Conservation (phyloP, 2,329 filamentous ascomycete genomes). For the Xylariales sp. region DNA sequence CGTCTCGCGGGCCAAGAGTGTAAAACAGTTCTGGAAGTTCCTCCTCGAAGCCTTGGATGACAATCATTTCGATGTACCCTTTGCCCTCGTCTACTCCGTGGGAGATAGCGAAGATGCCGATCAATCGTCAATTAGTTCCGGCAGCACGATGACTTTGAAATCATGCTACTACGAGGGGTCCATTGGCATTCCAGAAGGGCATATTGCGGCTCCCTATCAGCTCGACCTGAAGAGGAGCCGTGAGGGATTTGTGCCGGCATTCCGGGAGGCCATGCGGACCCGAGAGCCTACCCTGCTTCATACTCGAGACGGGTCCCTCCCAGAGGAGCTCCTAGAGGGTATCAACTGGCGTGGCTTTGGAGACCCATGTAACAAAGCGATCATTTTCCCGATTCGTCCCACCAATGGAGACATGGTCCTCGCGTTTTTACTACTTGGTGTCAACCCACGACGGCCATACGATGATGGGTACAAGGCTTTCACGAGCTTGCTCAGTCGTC, state of each 20-base stretch:
- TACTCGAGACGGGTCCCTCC: constrained; percentile 40
- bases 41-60: constrained; percentile 28
- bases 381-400: constrained; percentile 57
- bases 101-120: constrained; percentile 32
- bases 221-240: constrained; percentile 31
- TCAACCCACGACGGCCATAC: constrained; percentile 58
- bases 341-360: constrained; percentile 51
- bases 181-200: constrained; percentile 29
- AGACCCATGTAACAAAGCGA: constrained; percentile 49
- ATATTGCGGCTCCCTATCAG: constrained; percentile 26
- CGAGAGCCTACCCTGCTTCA: constrained; percentile 28
- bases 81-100: constrained; percentile 36
- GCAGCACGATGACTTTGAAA: constrained; percentile 31
- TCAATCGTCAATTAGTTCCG: constrained; percentile 28
- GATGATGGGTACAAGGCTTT: constrained; percentile 61
- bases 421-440: constrained; percentile 57
- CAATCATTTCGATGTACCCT: constrained; percentile 33
- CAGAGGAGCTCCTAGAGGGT: constrained; percentile 46
- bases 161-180: constrained; percentile 31
- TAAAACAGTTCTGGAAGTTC: constrained; percentile 30
- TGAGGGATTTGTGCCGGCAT: constrained; percentile 30
- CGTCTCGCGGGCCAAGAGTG: constrained; percentile 25
- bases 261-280: constrained; percentile 33
- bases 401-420: constrained; percentile 53
- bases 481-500: constrained; percentile 39